phyloP scores from a whole-genome alignment of 345 rosid genomes.

The Anacardium occidentale region DNA sequence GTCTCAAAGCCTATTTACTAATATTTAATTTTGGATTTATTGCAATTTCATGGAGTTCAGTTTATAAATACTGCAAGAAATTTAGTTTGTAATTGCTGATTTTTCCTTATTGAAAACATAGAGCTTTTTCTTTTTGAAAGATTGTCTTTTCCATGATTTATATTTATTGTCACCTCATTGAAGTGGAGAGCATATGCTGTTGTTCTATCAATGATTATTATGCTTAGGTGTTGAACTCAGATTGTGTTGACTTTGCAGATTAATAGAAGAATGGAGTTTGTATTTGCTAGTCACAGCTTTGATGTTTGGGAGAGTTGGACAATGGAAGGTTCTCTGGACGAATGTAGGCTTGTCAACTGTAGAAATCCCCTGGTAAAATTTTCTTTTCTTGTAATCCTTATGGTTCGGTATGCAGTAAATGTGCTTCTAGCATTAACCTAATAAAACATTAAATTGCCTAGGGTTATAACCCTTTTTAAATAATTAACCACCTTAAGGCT shows the following conservation, averaged over 20 bases:
- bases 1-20: background rate
- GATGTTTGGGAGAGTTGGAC: conserved; percentile 99
- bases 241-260: conserved; percentile 52
- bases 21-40: background rate
- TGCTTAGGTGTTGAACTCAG: conserved; percentile 5
- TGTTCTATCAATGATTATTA: background rate
- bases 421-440: background rate
- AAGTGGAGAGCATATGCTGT: background rate
- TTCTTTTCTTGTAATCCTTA: background rate
- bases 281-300: conserved; percentile 96
- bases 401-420: too few species aligned
- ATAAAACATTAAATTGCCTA: background rate
- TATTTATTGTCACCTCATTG: conserved; percentile 9
- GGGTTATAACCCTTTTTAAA: background rate
- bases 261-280: conserved; percentile 92
- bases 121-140: background rate
- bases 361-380: conserved; percentile 67
- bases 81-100: background rate
- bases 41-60: background rate
- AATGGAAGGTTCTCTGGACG: conserved; percentile 83
- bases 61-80: background rate
- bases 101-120: background rate
- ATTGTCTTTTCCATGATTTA: background rate
- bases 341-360: conserved; percentile 86
- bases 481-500: too few species aligned